phyloP scores from a whole-genome alignment of 768 basidiomycete species.

The Coprinopsis sp. region DNA sequence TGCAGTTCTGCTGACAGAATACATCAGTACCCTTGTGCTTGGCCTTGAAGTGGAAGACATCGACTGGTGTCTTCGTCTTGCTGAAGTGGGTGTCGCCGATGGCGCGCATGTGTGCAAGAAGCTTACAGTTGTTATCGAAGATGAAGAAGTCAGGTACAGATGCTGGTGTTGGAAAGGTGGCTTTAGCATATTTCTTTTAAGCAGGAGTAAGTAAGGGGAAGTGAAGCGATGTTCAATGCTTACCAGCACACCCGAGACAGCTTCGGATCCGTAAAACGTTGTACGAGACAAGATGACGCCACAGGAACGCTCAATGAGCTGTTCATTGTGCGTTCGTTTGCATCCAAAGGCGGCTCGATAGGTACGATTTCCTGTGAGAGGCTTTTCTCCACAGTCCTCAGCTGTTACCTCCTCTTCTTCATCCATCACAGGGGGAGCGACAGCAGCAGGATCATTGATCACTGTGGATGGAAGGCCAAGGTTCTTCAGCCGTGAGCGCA shows the following conservation, averaged over 20 bases:
- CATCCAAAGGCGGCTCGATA: slow-evolving; percentile 23
- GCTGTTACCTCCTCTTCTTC: neutral
- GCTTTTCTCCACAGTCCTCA: slow-evolving; percentile 8
- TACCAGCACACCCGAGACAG: slow-evolving; percentile 12
- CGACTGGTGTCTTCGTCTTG: slow-evolving; percentile 14
- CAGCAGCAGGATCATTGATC: no score
- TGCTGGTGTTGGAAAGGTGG: slow-evolving; percentile 15
- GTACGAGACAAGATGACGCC: slow-evolving; percentile 23
- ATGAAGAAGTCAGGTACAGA: slow-evolving; percentile 18
- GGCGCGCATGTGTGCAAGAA: slow-evolving; percentile 10
- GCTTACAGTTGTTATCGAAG: slow-evolving; percentile 23
- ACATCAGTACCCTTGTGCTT: slow-evolving; percentile 22
- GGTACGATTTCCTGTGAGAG: slow-evolving; percentile 16
- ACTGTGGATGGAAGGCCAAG: no score
- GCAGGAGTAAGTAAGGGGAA: neutral
- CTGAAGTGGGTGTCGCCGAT: slow-evolving; percentile 15
- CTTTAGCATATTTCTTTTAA: slow-evolving; percentile 16
- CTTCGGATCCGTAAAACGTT: slow-evolving; percentile 26
- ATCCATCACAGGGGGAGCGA: no score
- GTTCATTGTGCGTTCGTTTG: slow-evolving; percentile 27
- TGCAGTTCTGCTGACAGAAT: slow-evolving; percentile 22
- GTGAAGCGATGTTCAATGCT: no score
- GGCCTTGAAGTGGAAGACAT: slow-evolving; percentile 23
- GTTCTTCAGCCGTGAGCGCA: no score
- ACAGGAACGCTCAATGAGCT: slow-evolving; percentile 21